These are phyloP conservation scores for Aplosporella prunicola DNA, from an alignment of 2,329 filamentous ascomycete species.

Conservation along the genomic window DNA sequence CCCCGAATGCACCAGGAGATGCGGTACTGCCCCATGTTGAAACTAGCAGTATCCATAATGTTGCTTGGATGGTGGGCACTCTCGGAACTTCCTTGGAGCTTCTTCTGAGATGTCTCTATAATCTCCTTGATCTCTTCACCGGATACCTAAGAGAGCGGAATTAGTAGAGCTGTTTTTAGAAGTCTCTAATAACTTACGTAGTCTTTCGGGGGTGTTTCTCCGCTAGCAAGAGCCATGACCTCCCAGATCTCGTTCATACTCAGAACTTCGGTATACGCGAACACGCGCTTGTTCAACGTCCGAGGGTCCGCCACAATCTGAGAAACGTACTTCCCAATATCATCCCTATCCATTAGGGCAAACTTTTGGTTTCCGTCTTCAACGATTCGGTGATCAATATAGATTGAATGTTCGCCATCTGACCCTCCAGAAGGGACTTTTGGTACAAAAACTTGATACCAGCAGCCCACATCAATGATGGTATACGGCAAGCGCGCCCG, in stretches of 20 bases:
- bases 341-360: slow-evolving; percentile 41
- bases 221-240: slow-evolving; percentile 39
- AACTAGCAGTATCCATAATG: too few relatives aligned
- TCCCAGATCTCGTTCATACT: slow-evolving; percentile 40
- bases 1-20: slow-evolving; percentile 40
- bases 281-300: slow-evolving; percentile 45
- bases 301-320: slow-evolving; percentile 42
- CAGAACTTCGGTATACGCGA: slow-evolving; percentile 39
- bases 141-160: too few relatives aligned
- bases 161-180: too few relatives aligned
- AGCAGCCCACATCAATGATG: slow-evolving; percentile 50
- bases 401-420: slow-evolving; percentile 38
- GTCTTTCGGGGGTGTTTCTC: slow-evolving; percentile 37
- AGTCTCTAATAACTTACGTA: slow-evolving; percentile 23
- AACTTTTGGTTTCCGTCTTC: slow-evolving; percentile 37
- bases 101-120: too few relatives aligned
- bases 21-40: slow-evolving; percentile 31
- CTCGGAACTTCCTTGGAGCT: too few relatives aligned
- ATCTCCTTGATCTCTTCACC: too few relatives aligned
- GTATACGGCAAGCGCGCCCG: slow-evolving; percentile 44
- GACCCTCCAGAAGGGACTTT: slow-evolving; percentile 36
- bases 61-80: too few relatives aligned
- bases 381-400: slow-evolving; percentile 34
- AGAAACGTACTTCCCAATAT: slow-evolving; percentile 45
- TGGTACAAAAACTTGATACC: slow-evolving; percentile 44